phyloP scores from a whole-genome alignment of 1,139 yeast genomes.

The Magnusiomyces fungicola region DNA sequence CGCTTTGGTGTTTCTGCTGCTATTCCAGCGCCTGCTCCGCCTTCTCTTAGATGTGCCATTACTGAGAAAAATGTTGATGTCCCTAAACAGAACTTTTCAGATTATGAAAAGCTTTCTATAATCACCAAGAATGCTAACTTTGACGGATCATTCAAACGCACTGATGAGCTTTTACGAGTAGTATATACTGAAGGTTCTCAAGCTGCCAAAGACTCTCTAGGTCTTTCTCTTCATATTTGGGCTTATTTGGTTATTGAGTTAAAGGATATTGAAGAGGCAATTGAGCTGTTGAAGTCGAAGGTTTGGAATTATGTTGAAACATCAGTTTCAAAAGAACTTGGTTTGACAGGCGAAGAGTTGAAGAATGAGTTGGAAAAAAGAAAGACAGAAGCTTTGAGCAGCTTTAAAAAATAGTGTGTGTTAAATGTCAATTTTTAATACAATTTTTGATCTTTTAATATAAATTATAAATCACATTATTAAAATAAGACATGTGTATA shows the following conservation, averaged over 20 bases:
- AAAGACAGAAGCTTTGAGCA: no score
- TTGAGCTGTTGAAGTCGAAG: background rate
- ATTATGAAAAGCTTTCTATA: background rate
- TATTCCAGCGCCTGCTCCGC: background rate
- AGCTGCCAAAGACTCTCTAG: background rate
- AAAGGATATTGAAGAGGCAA: background rate
- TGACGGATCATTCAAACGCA: conserved; percentile 7
- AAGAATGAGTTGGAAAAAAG: no score
- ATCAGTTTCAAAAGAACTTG: no score
- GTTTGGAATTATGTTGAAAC: background rate
- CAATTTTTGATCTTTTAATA: no score
- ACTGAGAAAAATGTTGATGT: background rate
- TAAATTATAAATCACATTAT: no score
- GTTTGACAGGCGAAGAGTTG: no score
- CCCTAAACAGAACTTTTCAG: background rate
- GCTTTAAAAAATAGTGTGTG: no score
- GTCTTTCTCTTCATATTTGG: background rate
- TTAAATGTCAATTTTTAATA: no score
- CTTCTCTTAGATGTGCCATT: background rate
- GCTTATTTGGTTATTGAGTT: background rate
- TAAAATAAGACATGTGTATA: no score
- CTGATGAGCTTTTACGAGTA: background rate
- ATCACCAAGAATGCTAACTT: conserved; percentile 7
- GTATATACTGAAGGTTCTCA: background rate
- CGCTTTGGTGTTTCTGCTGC: background rate